Base-by-base conservation (phyloP, 768 basidiomycete species). In the Saitozyma sp. region DNA sequence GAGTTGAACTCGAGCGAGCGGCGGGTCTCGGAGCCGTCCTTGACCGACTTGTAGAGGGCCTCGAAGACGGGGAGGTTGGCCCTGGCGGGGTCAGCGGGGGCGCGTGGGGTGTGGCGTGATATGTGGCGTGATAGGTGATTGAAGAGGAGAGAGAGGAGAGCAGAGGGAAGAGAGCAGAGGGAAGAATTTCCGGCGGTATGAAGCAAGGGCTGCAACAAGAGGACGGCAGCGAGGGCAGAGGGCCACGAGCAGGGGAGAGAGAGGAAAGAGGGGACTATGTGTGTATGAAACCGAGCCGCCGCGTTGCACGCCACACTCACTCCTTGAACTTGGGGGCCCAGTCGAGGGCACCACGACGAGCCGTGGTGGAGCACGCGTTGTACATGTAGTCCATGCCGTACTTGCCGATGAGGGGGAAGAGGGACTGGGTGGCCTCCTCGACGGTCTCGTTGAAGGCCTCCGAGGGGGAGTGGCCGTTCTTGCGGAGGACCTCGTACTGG, bases 301-400 rank as follows among this genome's bases (percentile, higher is more conserved):
- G 29, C 29, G 29, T 29, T 29, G 45, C n/a, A 13, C 45, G 45
- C n/a, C 19, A 10, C 11, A 68, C 75, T 69, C 55, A 74, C 82
- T 95, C 92, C 79, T 94, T 93, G 81, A 96, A 83, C 68, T 79
- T 80, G 65, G 93, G 94, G 11, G 95, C 94, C 96, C 96, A 98
- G 85, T 98, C 96, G 67, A 74, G 70, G 63, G 95, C 96, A 75
- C 96, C 96, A 67, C 96, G 95, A 73, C 95, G 92, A 56, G 96
- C 96, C 54, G 96, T 98, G 71, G 95, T 98, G 40, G 96, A 98
- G 84, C 96, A 99, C 51, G 96, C 95, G 78, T 89, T 89, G 86
- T 88, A 97, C 94, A 98, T 97, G 86, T 96, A 95, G 83, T 97
- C 94, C 94, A 94, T 81, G 60, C 92, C 93, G 80, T 96, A 89